phyloP scores from a whole-genome alignment of 2,329 filamentous ascomycete genomes.

The Ophiocordyceps robertsii region DNA sequence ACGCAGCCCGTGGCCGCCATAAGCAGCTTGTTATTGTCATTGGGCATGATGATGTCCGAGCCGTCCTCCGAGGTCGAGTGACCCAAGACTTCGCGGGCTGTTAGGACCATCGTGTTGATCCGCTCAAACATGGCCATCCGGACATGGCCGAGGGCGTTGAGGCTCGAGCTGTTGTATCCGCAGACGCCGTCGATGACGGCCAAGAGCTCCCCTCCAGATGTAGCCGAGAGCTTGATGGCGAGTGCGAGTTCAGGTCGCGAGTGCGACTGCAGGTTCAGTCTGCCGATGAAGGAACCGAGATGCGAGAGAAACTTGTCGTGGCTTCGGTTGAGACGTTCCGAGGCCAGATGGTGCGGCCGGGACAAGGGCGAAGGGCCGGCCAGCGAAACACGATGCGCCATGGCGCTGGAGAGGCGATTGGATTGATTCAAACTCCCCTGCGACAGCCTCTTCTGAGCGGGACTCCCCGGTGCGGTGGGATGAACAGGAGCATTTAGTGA shows the following conservation, averaged over 20 bases:
- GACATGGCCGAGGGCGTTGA: slow-evolving; percentile 51
- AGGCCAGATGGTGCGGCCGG: slow-evolving; percentile 62
- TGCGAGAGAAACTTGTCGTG: slow-evolving; percentile 86
- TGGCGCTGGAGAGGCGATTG: slow-evolving; percentile 37
- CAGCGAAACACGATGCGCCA: slow-evolving; percentile 66
- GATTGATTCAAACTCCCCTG: slow-evolving; percentile 21
- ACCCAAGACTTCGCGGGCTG: slow-evolving; percentile 66
- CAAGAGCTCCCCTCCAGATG: slow-evolving; percentile 67
- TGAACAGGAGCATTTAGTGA: slow-evolving; percentile 23
- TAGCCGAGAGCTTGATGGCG: slow-evolving; percentile 72
- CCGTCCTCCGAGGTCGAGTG: slow-evolving; percentile 49
- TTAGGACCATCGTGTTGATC: slow-evolving; percentile 67
- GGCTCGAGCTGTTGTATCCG: slow-evolving; percentile 58
- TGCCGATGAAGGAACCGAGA: slow-evolving; percentile 84
- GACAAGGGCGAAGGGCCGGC: slow-evolving; percentile 51
- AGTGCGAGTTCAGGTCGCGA: slow-evolving; percentile 71
- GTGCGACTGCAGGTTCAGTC: slow-evolving; percentile 81
- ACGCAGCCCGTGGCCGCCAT: slow-evolving; percentile 78
- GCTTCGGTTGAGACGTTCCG: slow-evolving; percentile 62
- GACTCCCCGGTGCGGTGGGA: too few species aligned
- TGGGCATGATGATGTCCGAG: slow-evolving; percentile 67
- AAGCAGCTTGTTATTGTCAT: slow-evolving; percentile 64
- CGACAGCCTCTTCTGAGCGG: slow-evolving; percentile 20
- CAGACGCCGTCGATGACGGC: slow-evolving; percentile 72
- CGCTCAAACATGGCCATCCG: slow-evolving; percentile 67